Conservation (phyloP, 2,329 filamentous ascomycete species). For the Trichoderma gracile region DNA sequence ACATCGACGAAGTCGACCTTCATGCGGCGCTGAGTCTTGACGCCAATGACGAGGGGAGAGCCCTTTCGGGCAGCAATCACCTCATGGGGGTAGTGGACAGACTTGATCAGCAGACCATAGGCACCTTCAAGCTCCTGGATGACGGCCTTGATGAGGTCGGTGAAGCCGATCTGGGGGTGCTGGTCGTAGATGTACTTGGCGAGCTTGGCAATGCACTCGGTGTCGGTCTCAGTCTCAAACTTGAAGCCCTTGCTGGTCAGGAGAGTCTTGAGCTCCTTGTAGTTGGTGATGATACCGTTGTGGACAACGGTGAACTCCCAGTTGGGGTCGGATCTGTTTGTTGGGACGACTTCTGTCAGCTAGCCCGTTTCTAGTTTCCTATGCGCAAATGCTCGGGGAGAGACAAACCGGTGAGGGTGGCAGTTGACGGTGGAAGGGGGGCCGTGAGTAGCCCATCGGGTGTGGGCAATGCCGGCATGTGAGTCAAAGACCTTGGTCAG, state of each 20-base stretch:
- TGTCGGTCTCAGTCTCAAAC: slow-evolving; percentile 99
- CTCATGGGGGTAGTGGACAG: slow-evolving; percentile 96
- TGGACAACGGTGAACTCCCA: slow-evolving; percentile 98
- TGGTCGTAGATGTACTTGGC: slow-evolving; percentile 97
- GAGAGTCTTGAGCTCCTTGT: slow-evolving; percentile 97
- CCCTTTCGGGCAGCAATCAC: slow-evolving; percentile 97
- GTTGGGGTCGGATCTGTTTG: slow-evolving; percentile 78
- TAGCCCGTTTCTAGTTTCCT: background rate
- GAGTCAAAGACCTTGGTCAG: slow-evolving; percentile 93
- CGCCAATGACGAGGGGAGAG: slow-evolving; percentile 94
- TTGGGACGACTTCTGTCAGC: slow-evolving; percentile 24
- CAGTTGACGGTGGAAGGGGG: slow-evolving; percentile 92
- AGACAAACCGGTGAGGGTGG: slow-evolving; percentile 88
- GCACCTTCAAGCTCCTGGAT: slow-evolving; percentile 98
- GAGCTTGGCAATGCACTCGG: slow-evolving; percentile 98
- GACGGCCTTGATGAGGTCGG: slow-evolving; percentile 92
- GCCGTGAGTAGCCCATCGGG: slow-evolving; percentile 97
- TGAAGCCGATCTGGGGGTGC: slow-evolving; percentile 93
- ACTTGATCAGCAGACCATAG: slow-evolving; percentile 96
- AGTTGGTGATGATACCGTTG: slow-evolving; percentile 99
- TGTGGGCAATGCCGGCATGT: slow-evolving; percentile 98
- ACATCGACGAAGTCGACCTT: slow-evolving; percentile 99
- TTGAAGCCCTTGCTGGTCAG: slow-evolving; percentile 93
- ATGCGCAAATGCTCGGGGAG: background rate
- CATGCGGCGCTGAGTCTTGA: slow-evolving; percentile 97